Conservation (phyloP, 345 rosid genomes). For the Angophora floribunda region DNA sequence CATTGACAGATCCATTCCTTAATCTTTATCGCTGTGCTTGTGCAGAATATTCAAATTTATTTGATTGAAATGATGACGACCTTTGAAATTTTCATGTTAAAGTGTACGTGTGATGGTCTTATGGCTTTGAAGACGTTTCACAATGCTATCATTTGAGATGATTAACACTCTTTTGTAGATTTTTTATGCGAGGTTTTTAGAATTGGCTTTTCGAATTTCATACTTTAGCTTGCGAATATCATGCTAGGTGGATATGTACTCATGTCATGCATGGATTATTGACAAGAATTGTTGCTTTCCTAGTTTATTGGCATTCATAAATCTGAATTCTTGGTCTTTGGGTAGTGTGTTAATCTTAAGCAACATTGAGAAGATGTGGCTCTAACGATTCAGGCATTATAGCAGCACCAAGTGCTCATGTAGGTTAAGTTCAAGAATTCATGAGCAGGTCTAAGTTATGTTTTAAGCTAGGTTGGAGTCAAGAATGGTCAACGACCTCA, state of each 20-base stretch:
- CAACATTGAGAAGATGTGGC: not conserved
- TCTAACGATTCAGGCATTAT: not conserved
- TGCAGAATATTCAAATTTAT: not conserved
- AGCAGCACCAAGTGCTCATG: not conserved
- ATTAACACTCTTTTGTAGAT: not conserved
- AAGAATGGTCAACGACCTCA: not conserved
- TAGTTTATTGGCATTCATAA: not conserved
- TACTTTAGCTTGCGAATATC: not conserved
- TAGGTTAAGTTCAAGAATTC: not conserved
- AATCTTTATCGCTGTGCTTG: not conserved
- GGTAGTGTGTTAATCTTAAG: not conserved
- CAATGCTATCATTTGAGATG: not conserved
- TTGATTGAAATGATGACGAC: not conserved
- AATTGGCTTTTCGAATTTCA: not conserved
- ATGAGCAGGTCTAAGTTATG: not conserved
- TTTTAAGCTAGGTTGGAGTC: not conserved
- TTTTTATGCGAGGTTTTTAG: not conserved
- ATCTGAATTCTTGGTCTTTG: not conserved
- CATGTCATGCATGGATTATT: not conserved
- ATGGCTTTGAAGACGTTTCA: not conserved
- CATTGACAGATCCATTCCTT: too few relatives aligned
- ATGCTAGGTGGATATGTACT: not conserved
- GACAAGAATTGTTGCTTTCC: not conserved
- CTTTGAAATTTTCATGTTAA: not conserved
- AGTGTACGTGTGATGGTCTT: not conserved